These are phyloP conservation scores for Ceriops tagal DNA, from an alignment of 345 rosid species.

Conservation along the genomic window DNA sequence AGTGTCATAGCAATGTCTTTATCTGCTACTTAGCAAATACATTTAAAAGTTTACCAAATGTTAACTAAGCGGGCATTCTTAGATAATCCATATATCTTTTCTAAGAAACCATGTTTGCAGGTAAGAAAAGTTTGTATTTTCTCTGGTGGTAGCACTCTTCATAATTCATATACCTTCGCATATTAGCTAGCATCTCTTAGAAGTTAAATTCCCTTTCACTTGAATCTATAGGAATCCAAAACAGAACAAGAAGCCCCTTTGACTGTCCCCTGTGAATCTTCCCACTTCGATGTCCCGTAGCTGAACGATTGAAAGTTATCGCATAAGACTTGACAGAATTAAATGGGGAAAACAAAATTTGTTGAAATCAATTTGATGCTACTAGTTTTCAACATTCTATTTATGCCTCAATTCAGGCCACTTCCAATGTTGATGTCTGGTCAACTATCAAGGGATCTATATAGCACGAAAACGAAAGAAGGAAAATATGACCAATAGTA, in stretches of 20 bases:
- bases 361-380: no score
- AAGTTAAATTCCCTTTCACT: no score
- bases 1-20: neutral
- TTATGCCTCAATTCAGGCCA: no score
- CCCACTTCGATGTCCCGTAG: neutral
- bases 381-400: no score
- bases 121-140: neutral
- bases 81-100: neutral
- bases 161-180: slow-evolving; percentile 14
- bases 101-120: neutral
- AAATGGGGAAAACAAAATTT: no score
- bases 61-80: neutral
- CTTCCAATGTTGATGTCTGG: no score
- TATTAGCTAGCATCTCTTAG: neutral
- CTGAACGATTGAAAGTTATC: neutral
- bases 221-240: slow-evolving; percentile 9
- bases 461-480: no score
- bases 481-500: no score
- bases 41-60: neutral
- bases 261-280: neutral
- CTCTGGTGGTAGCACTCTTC: no score
- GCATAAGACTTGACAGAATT: neutral
- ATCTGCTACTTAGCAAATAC: slow-evolving; percentile 1
- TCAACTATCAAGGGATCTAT: no score
- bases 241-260: neutral